Percentiles rank a stretch among this genome's conserved stretches.
Conservation (phyloP, 768 basidiomycete species). For the Phallus indusiatus region DNA sequence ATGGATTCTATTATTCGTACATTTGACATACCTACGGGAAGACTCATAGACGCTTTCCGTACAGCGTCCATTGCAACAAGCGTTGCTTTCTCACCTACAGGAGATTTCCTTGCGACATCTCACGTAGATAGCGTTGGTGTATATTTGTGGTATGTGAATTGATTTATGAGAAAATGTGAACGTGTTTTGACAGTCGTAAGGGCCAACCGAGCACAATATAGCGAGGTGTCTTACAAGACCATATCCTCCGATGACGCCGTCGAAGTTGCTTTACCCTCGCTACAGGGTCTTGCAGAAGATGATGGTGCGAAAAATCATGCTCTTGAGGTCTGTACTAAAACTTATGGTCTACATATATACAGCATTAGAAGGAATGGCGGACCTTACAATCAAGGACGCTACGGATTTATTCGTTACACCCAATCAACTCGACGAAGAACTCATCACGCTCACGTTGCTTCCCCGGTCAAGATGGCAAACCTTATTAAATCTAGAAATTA, state of each 20-base stretch:
- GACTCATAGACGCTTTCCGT: slow-evolving; percentile 85
- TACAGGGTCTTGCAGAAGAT: slow-evolving; percentile 76
- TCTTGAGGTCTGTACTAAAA: slow-evolving; percentile 18
- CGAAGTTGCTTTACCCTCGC: slow-evolving; percentile 66
- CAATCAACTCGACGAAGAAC: slow-evolving; percentile 79
- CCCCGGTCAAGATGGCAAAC: slow-evolving; percentile 96
- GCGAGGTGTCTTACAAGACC: slow-evolving; percentile 71
- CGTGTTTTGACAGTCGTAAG: slow-evolving; percentile 26
- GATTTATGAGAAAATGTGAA: neutral
- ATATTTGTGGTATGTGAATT: slow-evolving; percentile 67
- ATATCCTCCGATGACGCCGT: slow-evolving; percentile 66
- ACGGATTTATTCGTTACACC: slow-evolving; percentile 73
- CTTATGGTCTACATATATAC: neutral
- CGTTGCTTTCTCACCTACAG: slow-evolving; percentile 86
- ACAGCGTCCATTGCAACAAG: slow-evolving; percentile 84
- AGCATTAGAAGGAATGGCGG: slow-evolving; percentile 70
- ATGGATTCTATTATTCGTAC: slow-evolving; percentile 90
- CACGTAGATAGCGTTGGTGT: slow-evolving; percentile 93
- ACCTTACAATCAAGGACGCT: slow-evolving; percentile 47
- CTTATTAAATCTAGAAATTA: slow-evolving; percentile 89
- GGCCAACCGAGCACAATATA: slow-evolving; percentile 94
- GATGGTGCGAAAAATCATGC: slow-evolving; percentile 42
- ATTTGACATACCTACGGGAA: slow-evolving; percentile 90
- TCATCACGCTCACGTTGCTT: slow-evolving; percentile 87
- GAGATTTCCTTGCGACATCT: slow-evolving; percentile 91